Evolutionary conservation across 768 basidiomycete genomes (phyloP), one percentile per base, ranked within the genome.

Genomic region (Suillus subaureus): DNA sequence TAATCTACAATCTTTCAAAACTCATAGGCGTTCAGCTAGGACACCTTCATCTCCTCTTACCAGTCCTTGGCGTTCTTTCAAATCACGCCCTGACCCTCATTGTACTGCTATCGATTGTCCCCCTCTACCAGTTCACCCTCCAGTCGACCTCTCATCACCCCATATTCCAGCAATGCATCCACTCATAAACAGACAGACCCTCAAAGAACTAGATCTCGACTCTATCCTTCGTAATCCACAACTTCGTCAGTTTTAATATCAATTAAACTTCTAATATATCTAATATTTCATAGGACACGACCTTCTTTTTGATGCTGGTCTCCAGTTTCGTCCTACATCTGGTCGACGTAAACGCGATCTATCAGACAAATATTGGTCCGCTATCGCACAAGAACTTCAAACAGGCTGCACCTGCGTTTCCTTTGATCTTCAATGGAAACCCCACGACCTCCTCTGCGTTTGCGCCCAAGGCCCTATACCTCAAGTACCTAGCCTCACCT

Each of bases 181-280:
- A 0, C 85, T 90, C 51, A 92, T 97, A 74, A 95, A 93, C 72
- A 84, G 91, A 45, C 86, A 88, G 52, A 94, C 93, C 1, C 82
- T 97, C 70, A 89, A 87, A 72, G 93, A 95, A 73, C 82, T 97
- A 61, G 94, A 97, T 75, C 81, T 97, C 23, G 86, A 90, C 65
- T 87, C 90, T 62, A 95, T 97, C 70, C 83, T 97, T 64, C 87
- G 92, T 57, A 95, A 95, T 76, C 93, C 94, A 28, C 94, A 96
- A 74, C 89, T 97, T 66, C 91, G 96, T 93, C 79, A 80, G 89
- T 90, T 47, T 26, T 64, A 64, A 33, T 57, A 64, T 66, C 47
- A 18, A 11, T 52, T 37, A 62, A 67, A 70, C 42, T 3, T 52
- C 12, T 7, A 0, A 39, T 42, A 39, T 42, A 7, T 28, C 61